phyloP scores from a whole-genome alignment of 2,329 filamentous ascomycete species.

The Sclerotinia nivalis region DNA sequence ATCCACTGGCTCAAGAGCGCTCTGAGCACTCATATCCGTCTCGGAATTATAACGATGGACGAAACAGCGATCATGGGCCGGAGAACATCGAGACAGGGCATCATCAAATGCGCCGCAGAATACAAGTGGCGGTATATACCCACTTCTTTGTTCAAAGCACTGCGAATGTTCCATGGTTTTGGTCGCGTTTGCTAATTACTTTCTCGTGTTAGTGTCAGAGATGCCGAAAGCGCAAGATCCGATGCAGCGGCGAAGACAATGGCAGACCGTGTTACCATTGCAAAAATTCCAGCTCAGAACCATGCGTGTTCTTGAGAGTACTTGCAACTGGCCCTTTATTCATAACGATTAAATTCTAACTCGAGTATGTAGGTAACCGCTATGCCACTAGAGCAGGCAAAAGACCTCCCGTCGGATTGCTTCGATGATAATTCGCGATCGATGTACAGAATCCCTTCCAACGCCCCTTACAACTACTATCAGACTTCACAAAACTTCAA shows the following conservation, averaged over 20 bases:
- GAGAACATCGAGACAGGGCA: conserved; percentile 33
- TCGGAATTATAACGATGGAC: conserved; percentile 33
- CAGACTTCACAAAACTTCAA: conserved; percentile 3
- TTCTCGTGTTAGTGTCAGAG: conserved; percentile 67
- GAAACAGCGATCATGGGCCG: conserved; percentile 29
- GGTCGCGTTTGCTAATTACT: conserved; percentile 10
- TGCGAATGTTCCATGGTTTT: neutral
- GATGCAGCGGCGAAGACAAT: conserved; percentile 84
- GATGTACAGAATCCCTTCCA: neutral
- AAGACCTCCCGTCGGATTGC: conserved; percentile 10
- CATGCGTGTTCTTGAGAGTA: conserved; percentile 82
- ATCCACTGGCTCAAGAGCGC: conserved; percentile 38
- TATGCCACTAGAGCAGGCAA: conserved; percentile 10
- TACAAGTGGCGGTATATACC: conserved; percentile 52
- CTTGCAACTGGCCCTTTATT: conserved; percentile 29
- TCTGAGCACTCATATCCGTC: conserved; percentile 19
- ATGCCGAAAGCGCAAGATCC: conserved; percentile 91
- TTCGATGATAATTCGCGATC: conserved; percentile 15
- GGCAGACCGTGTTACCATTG: conserved; percentile 82
- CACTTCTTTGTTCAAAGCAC: conserved; percentile 23
- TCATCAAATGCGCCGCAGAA: conserved; percentile 45
- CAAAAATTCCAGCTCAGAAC: conserved; percentile 67
- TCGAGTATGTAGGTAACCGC: conserved; percentile 35
- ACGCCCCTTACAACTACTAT: neutral
- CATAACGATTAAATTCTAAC: conserved; percentile 22